Evolutionary conservation across 768 basidiomycete species (phyloP), one percentile per base, ranked within the genome.

Genomic region (Rossbeevera mucosa): DNA sequence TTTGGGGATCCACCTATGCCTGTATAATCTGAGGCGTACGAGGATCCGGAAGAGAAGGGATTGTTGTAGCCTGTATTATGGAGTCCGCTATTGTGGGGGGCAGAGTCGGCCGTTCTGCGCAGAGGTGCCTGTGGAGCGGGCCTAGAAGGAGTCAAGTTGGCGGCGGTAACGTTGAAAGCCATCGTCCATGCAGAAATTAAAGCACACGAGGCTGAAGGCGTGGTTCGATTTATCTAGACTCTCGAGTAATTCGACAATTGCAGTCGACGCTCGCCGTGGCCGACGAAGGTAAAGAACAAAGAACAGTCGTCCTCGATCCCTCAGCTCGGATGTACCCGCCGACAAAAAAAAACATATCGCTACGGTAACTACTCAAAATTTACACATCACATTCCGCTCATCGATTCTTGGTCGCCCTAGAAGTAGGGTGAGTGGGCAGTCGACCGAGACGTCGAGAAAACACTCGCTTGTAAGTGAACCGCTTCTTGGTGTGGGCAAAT

Each of bases 401-500:
- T 38, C 36, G 36, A 18, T 38, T 38, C 36, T 38, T 38, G 36
- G 36, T 38, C 9, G 36, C 36, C 18, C 36, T 38, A 18, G 9
- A 29, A 5, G 29, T 36, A n/a, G 8, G 12, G 26, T 52, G 41
- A 59, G 53, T 44, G 24, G 7, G 5, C 7, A 2, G 14, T 33
- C 18, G 1, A 43, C 26, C 29, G 48, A 47, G 41, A 12, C 14
- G 26, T 5, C 16, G 12, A 40, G 21, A 45, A 55, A 50, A 43
- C 33, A 83, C 90, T 66, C 66, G 93, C 93, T 82, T 88, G 74
- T 85, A 93, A 28, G 76, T 80, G 69, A 94, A 94, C 50, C 80
- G 81, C 70, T 92, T 94, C 74, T 87, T 85, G 30, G 94, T 97
- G 59, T 85, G 81, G 36, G 92, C 75, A 69, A 98, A 97, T 76